Conservation (phyloP, 805 yeast species). For the Clavispora asparagi region DNA sequence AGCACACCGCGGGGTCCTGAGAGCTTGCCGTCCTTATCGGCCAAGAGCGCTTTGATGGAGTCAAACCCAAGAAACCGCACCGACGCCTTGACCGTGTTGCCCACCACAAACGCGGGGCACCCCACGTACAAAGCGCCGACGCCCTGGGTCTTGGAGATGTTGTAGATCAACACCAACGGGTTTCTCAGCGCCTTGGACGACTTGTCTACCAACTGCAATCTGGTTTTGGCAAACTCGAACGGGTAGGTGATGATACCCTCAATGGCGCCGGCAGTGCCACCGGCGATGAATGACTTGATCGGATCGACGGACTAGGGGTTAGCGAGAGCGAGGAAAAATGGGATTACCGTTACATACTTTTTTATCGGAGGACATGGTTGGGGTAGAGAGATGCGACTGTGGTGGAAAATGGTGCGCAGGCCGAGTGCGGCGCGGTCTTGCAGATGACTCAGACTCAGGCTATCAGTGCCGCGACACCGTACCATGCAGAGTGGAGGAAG, state of each 20-base stretch:
- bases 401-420: background rate
- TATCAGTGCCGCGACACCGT: too few species aligned
- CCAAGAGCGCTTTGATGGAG: slow-evolving; percentile 67
- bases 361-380: slow-evolving; percentile 6
- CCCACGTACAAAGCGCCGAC: slow-evolving; percentile 80
- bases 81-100: slow-evolving; percentile 95
- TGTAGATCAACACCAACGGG: slow-evolving; percentile 76
- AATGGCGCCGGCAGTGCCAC: slow-evolving; percentile 94
- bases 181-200: slow-evolving; percentile 64
- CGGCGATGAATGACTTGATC: slow-evolving; percentile 80
- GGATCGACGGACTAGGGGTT: slow-evolving; percentile 54
- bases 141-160: slow-evolving; percentile 75
- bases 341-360: slow-evolving; percentile 7
- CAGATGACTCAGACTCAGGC: background rate
- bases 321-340: slow-evolving; percentile 2
- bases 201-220: slow-evolving; percentile 77
- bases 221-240: slow-evolving; percentile 93
- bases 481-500: too few species aligned
- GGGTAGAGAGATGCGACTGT: background rate
- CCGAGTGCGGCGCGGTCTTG: background rate
- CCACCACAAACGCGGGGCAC: slow-evolving; percentile 93
- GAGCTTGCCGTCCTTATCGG: slow-evolving; percentile 81
- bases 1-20: slow-evolving; percentile 87
- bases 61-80: slow-evolving; percentile 93
- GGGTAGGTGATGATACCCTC: slow-evolving; percentile 94